Percentiles rank a stretch among this genome's conserved stretches.
Evolutionary conservation across 2,329 filamentous ascomycete genomes (phyloP).

Genomic region (Xylariaceae sp.): DNA sequence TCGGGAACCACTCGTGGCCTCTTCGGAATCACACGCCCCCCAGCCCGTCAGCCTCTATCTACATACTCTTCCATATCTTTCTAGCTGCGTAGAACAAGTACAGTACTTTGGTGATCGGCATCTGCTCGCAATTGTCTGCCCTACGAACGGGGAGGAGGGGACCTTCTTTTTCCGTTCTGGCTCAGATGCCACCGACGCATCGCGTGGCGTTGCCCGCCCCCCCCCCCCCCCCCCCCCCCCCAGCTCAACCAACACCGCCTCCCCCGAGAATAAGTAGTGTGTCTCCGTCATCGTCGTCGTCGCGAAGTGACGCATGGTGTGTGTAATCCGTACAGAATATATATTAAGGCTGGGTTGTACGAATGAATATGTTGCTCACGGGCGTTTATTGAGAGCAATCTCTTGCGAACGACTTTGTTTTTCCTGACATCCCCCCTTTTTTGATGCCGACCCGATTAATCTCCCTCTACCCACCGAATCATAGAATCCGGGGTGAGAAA

Average conservation of each 20-base stretch:
- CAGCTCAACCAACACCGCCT: constrained; percentile 16
- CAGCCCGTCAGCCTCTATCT: too few species aligned
- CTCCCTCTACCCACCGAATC: too few species aligned
- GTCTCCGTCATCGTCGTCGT: constrained; percentile 1
- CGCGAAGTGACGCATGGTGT: constrained; percentile 5
- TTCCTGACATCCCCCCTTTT: background rate
- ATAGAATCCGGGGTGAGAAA: too few species aligned
- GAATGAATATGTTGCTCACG: background rate
- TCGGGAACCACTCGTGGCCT: constrained; percentile 19
- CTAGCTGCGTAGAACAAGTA: background rate
- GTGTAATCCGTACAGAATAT: background rate
- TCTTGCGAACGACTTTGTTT: constrained; percentile 2
- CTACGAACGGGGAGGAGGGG: constrained; percentile 10
- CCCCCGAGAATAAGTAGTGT: background rate
- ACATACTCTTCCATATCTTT: too few species aligned
- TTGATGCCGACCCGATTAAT: too few species aligned
- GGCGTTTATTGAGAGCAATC: background rate
- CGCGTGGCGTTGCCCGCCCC: background rate
- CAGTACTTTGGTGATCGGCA: constrained; percentile 15
- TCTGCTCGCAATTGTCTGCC: constrained; percentile 23
- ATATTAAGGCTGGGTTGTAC: constrained; percentile 10
- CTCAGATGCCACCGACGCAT: constrained; percentile 27
- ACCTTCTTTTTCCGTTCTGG: constrained; percentile 17
- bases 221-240: too few species aligned
- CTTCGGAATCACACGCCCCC: too few species aligned